These are phyloP conservation scores for Fraxinus sp. DNA, from an alignment of 305 asterid species.

Conservation along the genomic window DNA sequence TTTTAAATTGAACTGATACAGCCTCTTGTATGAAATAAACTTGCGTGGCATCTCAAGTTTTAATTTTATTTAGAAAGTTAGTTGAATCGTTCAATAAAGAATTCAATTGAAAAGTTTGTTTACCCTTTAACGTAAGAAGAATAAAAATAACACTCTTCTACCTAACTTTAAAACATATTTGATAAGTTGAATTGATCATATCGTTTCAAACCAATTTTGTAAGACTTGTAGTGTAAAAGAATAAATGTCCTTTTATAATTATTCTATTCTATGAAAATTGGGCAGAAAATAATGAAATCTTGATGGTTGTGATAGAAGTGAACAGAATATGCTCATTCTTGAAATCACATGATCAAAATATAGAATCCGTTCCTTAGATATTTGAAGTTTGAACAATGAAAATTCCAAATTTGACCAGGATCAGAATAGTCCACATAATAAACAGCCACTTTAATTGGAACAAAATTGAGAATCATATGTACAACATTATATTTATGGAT, in stretches of 20 bases:
- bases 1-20: neutral
- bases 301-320: neutral
- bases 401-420: conserved; percentile 18
- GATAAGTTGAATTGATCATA: neutral
- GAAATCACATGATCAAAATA: conserved; percentile 17
- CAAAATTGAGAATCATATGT: neutral
- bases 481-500: no score
- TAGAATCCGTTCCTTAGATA: neutral
- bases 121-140: neutral
- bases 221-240: neutral
- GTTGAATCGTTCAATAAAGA: neutral
- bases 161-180: neutral
- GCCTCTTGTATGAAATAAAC: neutral
- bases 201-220: neutral
- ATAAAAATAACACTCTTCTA: neutral
- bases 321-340: conserved; percentile 10
- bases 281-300: neutral
- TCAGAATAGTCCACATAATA: neutral
- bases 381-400: neutral
- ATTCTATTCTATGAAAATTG: neutral
- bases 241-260: neutral
- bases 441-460: neutral
- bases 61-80: no score
- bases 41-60: neutral
- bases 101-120: neutral